phyloP scores from a whole-genome alignment of 1,284 basidiomycete species.

The Schizophyllum commune region DNA sequence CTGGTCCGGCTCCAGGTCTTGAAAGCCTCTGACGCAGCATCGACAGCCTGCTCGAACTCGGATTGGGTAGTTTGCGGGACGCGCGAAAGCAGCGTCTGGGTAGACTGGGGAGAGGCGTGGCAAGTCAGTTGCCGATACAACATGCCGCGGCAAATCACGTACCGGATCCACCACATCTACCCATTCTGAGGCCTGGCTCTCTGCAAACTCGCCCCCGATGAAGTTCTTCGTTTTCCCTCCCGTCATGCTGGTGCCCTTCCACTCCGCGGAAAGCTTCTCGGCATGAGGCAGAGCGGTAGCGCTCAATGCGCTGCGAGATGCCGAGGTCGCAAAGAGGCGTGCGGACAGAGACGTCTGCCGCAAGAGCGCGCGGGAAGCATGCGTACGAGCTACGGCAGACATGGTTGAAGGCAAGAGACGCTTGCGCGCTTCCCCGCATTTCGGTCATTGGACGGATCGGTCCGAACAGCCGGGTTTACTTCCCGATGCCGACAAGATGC shows the following conservation, averaged over 20 bases:
- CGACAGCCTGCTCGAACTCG: conserved; percentile 85
- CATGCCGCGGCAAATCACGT: conserved; percentile 17
- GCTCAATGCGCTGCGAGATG: neutral
- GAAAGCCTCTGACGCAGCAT: conserved; percentile 83
- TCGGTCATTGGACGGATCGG: neutral
- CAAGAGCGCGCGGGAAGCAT: neutral
- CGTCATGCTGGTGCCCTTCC: conserved; percentile 80
- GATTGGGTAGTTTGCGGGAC: conserved; percentile 83
- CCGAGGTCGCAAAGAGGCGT: neutral
- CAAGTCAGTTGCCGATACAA: conserved; percentile 3
- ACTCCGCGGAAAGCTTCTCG: conserved; percentile 57
- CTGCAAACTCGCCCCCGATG: conserved; percentile 81
- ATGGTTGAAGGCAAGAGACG: neutral
- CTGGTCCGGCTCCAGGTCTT: conserved; percentile 86
- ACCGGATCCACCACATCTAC: conserved; percentile 87
- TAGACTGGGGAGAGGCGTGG: conserved; percentile 45
- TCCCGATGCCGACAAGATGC: neutral
- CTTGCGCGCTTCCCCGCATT: neutral
- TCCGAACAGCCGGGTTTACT: neutral
- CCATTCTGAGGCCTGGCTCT: conserved; percentile 74
- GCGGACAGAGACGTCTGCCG: neutral
- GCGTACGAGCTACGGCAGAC: neutral
- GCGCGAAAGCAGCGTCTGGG: conserved; percentile 80
- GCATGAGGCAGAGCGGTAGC: neutral
- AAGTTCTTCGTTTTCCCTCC: conserved; percentile 87